Evolutionary conservation across 352 stramenopile species (phyloP).

Genomic region (Phytophthora pseudosyringae): DNA sequence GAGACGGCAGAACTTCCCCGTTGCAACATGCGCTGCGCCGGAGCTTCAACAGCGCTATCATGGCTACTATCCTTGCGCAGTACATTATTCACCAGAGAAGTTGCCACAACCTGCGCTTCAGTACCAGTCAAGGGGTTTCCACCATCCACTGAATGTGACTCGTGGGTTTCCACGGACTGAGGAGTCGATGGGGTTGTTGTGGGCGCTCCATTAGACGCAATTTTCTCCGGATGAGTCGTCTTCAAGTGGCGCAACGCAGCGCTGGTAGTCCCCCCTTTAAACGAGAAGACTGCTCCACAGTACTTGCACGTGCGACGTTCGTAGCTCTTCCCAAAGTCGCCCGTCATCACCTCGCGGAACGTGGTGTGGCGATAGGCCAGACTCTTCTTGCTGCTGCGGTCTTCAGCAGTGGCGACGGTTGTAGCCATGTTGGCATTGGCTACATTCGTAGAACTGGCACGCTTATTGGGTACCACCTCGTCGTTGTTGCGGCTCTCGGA

Average conservation of each 20-base stretch:
- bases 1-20: slow-evolving; percentile 1
- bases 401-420: not conserved
- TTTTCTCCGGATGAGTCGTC: slow-evolving; percentile 35
- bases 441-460: not conserved
- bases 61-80: too few relatives aligned
- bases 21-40: not conserved
- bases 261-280: slow-evolving; percentile 61
- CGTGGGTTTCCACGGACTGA: not conserved
- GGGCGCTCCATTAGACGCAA: not conserved
- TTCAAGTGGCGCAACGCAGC: slow-evolving; percentile 59
- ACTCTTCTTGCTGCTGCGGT: slow-evolving; percentile 43
- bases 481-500: not conserved
- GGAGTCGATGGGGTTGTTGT: not conserved
- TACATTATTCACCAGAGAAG: too few relatives aligned
- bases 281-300: slow-evolving; percentile 56
- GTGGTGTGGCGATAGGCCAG: slow-evolving; percentile 48
- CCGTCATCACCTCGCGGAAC: slow-evolving; percentile 30
- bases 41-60: not conserved
- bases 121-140: not conserved
- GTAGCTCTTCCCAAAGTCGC: slow-evolving; percentile 39
- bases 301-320: slow-evolving; percentile 53
- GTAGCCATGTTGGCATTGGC: not conserved
- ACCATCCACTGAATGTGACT: not conserved
- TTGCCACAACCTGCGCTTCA: too few relatives aligned
- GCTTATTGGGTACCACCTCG: not conserved